Percentiles rank a stretch among this genome's conserved stretches.
phyloP scores from a whole-genome alignment of 2,329 filamentous ascomycete genomes.

The Cordyceps militaris region DNA sequence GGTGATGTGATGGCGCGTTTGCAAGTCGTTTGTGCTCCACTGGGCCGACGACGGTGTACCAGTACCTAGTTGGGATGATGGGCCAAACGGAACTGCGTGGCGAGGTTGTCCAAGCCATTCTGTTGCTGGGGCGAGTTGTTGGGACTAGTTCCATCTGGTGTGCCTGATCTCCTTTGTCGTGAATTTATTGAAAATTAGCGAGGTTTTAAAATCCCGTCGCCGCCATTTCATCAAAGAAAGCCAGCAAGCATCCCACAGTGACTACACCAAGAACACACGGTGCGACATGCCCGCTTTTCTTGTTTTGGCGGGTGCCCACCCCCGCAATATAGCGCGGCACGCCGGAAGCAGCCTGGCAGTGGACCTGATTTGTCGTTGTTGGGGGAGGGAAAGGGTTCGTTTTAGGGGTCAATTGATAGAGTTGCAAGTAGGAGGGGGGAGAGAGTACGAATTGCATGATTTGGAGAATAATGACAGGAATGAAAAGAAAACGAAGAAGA shows the following conservation, averaged over 20 bases:
- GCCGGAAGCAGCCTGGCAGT: conserved; percentile 9
- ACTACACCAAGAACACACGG: too few species aligned
- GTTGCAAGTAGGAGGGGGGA: too few species aligned
- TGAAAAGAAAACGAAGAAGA: too few species aligned
- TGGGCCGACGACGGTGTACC: neutral
- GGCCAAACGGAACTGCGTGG: too few species aligned
- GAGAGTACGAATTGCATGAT: too few species aligned
- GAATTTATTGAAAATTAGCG: neutral
- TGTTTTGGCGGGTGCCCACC: conserved; percentile 2
- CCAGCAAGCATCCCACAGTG: too few species aligned
- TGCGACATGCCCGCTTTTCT: neutral
- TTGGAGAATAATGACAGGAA: too few species aligned
- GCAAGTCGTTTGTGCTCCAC: neutral
- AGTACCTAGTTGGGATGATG: too few species aligned
- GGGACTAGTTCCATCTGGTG: too few species aligned
- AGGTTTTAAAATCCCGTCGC: neutral
- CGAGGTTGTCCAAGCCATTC: too few species aligned
- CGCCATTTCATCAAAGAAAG: neutral
- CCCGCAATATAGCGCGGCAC: conserved; percentile 10
- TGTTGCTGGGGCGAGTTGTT: too few species aligned
- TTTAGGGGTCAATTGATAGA: neutral
- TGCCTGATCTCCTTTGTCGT: too few species aligned
- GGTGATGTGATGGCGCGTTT: conserved; percentile 8
- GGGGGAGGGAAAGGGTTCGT: neutral
- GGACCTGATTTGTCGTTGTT: neutral